These are phyloP conservation scores for Suhomyces choctaworum DNA, from an alignment of 1,139 yeast species.

Conservation along the genomic window DNA sequence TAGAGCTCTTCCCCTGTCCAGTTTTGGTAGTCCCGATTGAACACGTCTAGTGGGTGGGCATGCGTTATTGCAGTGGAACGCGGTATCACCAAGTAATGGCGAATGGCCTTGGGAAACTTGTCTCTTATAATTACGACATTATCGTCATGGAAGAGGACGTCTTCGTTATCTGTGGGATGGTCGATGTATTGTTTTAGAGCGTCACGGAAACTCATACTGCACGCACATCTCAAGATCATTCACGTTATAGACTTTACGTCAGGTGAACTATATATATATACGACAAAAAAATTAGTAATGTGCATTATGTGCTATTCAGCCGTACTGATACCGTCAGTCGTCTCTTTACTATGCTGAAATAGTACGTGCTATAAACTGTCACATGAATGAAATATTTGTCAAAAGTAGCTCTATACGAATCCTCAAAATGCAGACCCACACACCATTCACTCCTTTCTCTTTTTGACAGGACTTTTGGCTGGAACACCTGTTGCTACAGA, in stretches of 20 bases:
- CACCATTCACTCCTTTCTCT: slow-evolving; percentile 18
- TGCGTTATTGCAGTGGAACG: slow-evolving; percentile 40
- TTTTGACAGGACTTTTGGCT: slow-evolving; percentile 11
- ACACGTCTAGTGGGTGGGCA: slow-evolving; percentile 55
- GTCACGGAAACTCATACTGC: slow-evolving; percentile 33
- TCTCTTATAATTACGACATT: slow-evolving; percentile 61
- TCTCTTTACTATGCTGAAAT: no score
- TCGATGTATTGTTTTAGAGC: slow-evolving; percentile 38
- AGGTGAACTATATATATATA: no score
- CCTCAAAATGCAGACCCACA: no score
- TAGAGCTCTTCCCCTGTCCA: slow-evolving; percentile 27
- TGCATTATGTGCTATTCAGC: neutral
- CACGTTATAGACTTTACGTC: no score
- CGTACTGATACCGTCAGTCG: no score
- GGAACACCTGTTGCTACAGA: slow-evolving; percentile 9
- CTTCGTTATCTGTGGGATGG: slow-evolving; percentile 25
- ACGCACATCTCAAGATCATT: no score
- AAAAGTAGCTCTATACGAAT: no score
- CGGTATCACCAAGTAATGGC: slow-evolving; percentile 67
- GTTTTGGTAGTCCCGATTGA: slow-evolving; percentile 30
- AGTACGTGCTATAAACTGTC: no score
- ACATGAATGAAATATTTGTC: no score
- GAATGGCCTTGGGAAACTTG: slow-evolving; percentile 60
- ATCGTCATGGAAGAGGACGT: slow-evolving; percentile 43
- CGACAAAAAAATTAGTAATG: neutral